Percentiles rank a stretch among this genome's conserved stretches.
These are phyloP conservation scores for Penicillium sclerotigenum DNA, from an alignment of 2,329 filamentous ascomycete genomes.

Conservation along the genomic window DNA sequence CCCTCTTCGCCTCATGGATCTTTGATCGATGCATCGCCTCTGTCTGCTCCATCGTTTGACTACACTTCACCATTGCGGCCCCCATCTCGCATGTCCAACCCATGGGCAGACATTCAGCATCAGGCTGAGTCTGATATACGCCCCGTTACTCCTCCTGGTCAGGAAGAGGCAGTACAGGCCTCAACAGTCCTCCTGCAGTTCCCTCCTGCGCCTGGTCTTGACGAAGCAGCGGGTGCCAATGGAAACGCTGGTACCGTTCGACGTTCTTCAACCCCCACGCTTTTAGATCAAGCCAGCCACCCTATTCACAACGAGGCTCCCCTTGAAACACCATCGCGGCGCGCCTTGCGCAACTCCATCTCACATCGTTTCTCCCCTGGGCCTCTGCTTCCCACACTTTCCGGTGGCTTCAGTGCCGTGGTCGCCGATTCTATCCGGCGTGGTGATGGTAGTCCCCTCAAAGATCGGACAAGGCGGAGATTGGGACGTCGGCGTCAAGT, in stretches of 20 bases:
- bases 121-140: constrained; percentile 23
- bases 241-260: constrained; percentile 13
- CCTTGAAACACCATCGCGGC: constrained; percentile 39
- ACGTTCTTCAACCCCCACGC: constrained; percentile 21
- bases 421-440: constrained; percentile 64
- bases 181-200: constrained; percentile 40
- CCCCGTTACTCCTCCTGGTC: constrained; percentile 28
- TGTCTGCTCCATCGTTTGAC: constrained; percentile 28
- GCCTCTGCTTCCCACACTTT: constrained; percentile 59
- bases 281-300: constrained; percentile 15
- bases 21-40: constrained; percentile 30
- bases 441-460: constrained; percentile 46
- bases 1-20: constrained; percentile 35
- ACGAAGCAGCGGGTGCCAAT: constrained; percentile 19
- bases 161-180: constrained; percentile 17
- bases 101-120: constrained; percentile 35
- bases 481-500: constrained; percentile 29
- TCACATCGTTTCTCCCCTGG: constrained; percentile 55
- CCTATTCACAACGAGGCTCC: constrained; percentile 27
- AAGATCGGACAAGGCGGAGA: constrained; percentile 29
- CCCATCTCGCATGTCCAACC: constrained; percentile 37
- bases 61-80: constrained; percentile 32
- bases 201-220: constrained; percentile 38
- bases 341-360: constrained; percentile 47
- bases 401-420: constrained; percentile 59